Base-by-base conservation (phyloP, 306 rosid genomes). In the Calophaca sinica region DNA sequence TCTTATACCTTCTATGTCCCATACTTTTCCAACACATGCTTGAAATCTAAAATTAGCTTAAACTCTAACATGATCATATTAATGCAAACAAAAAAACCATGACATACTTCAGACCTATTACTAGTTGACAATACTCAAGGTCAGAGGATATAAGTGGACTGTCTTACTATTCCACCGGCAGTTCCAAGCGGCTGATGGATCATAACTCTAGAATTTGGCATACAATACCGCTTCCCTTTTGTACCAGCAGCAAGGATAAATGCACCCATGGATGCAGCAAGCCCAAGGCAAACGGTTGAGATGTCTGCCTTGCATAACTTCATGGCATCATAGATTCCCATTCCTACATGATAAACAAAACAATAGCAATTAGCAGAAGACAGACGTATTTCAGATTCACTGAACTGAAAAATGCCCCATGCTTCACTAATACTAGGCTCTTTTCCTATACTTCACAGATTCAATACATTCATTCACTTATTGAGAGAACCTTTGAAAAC, bases 181-280 rank as follows among this genome's bases (percentile, higher is more conserved):
- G 89, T 81, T 76, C 97, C 97, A 79, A 89, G 92, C 0, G 99
- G 96, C 72, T 94, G 96, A 89, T 92, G 99, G 72, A 94, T 94
- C 99, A 94, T 94, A 61, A 92, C 97, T 84, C 82, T 92, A 6
- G 96, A 71, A 80, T 94, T 92, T 2, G 99, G 99, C 99, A 94
- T 94, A 87, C 99, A 94, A 80, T 79, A 94, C 77, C 97, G 85
- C 93, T 94, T 92, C 78, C 97, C 99, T 72, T 90, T 92, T 2
- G 96, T 13, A 51, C 97, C 99, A 62, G 96, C 13, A 70, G 97
- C 97, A 70, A 94, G 97, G 53, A 94, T 84, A 86, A 94, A 94
- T 0, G 99, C 99, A 68, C 99, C 96, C 97, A 92, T 94, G 9
- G 97, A 94, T 71, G 97, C 99, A 72, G 99, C 99, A 73, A 94